phyloP scores from a whole-genome alignment of 768 basidiomycete genomes.

The Coprinopsis marcescibilis region DNA sequence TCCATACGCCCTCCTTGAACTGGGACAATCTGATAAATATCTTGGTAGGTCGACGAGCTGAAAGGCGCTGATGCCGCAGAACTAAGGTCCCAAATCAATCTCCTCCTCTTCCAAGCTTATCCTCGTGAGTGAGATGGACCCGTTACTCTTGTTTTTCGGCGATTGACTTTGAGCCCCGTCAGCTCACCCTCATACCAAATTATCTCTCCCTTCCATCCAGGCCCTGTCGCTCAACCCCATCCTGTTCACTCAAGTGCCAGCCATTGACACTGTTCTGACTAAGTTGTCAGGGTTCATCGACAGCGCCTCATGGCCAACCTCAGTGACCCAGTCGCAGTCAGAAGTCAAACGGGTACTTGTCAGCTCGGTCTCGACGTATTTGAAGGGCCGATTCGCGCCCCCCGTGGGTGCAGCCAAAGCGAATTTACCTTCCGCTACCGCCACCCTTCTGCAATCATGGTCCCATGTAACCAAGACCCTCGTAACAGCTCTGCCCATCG shows the following conservation, averaged over 20 bases:
- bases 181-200: slow-evolving; percentile 73
- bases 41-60: slow-evolving; percentile 54
- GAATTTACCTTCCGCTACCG: slow-evolving; percentile 25
- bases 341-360: slow-evolving; percentile 48
- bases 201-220: slow-evolving; percentile 55
- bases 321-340: slow-evolving; percentile 21
- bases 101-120: slow-evolving; percentile 70
- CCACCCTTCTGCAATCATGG: slow-evolving; percentile 43
- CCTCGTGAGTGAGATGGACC: slow-evolving; percentile 70
- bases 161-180: neutral
- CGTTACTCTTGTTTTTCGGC: neutral
- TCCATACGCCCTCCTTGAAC: neutral
- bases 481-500: slow-evolving; percentile 37
- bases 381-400: slow-evolving; percentile 51
- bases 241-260: slow-evolving; percentile 66
- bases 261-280: slow-evolving; percentile 52
- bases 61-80: slow-evolving; percentile 69
- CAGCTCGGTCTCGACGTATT: slow-evolving; percentile 50
- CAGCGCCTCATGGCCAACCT: slow-evolving; percentile 29
- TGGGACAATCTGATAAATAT: neutral
- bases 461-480: slow-evolving; percentile 40
- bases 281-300: slow-evolving; percentile 67
- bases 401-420: slow-evolving; percentile 12
- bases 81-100: slow-evolving; percentile 65
- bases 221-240: slow-evolving; percentile 69